Conservation (phyloP, 306 rosid species). For the Fragaria nilgerrensis region DNA sequence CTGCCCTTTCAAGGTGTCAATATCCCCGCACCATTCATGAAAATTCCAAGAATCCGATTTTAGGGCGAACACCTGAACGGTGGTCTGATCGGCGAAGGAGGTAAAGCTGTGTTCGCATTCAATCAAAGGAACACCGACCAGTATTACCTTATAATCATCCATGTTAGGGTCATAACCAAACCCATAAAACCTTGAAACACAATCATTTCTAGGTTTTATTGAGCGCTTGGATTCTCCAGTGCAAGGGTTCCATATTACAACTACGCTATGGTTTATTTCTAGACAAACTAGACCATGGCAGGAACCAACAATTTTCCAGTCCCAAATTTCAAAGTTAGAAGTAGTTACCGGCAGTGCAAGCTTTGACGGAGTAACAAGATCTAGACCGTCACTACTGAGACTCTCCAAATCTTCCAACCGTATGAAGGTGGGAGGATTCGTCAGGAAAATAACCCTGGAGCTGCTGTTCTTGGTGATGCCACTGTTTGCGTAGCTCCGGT, state of each 20-base stretch:
- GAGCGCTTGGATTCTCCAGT: neutral
- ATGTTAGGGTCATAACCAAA: conserved; percentile 6
- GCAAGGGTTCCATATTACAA: conserved; percentile 9
- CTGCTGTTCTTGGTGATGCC: neutral
- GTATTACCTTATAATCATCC: conserved; percentile 4
- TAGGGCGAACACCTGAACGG: neutral
- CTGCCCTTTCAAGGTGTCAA: neutral
- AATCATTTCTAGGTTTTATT: neutral
- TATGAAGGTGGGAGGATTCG: neutral
- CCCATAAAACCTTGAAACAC: neutral
- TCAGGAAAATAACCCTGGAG: neutral
- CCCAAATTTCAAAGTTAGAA: neutral
- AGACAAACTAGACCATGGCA: conserved; percentile 4
- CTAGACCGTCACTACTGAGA: neutral
- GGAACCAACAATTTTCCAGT: neutral
- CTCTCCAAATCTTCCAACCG: neutral
- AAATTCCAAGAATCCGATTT: neutral
- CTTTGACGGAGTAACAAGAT: neutral
- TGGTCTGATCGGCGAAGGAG: too few species aligned
- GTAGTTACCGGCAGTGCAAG: neutral
- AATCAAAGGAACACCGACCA: neutral
- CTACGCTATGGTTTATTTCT: neutral
- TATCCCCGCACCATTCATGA: too few species aligned
- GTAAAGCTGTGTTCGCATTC: neutral
- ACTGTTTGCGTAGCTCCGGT: neutral